Base-by-base conservation (phyloP, 495 filamentous ascomycete species). In the Podospora conica region DNA sequence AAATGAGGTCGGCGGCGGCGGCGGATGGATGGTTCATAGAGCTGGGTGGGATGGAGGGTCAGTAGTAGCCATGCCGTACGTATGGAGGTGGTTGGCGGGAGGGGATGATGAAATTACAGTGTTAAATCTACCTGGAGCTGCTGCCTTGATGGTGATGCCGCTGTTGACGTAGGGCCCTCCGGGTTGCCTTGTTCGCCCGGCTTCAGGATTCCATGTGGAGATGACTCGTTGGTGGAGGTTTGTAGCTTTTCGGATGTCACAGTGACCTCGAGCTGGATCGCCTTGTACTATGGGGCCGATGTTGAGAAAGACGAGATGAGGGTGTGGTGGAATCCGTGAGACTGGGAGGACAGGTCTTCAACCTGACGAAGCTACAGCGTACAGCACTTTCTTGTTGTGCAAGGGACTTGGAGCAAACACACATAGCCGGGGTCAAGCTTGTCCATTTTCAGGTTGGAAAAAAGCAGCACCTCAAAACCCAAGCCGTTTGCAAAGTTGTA, bases 401-500 rank as follows among this genome's bases (percentile, higher is more conserved):
- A n/a, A n/a, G n/a, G n/a, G n/a, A n/a, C 5, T n/a, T 8, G 18
- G 40, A n/a, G 11, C 54, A 48, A 31, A 53, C 21, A 65, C 25
- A 60, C 40, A 48, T 8, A 27, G 63, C 63, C 28, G 23, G 63
- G 60, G 60, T 66, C 68, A 69, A 64, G 25, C 48, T 57, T 56
- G 62, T 69, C 63, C 56, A 55, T 60, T 63, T 23, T 55, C 70
- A 63, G 48, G 58, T 61, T 63, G 59, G 61, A 18, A 67, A 28
- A 60, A 67, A 33, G 55, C 27, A 66, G 58, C 55, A 65, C 55
- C 53, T 54, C 55, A 15, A 63, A 28, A 53, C 61, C 31, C 60
- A 53, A 48, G 40, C 56, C 66, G 63, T 24, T 55, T 40, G n/a
- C 28, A 71, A 61, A 66, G 65, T 54, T 22, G 65, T 66, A 71